These are phyloP conservation scores for Pseudocercospora pini-densiflorae DNA, from an alignment of 2,329 filamentous ascomycete genomes.

Conservation along the genomic window DNA sequence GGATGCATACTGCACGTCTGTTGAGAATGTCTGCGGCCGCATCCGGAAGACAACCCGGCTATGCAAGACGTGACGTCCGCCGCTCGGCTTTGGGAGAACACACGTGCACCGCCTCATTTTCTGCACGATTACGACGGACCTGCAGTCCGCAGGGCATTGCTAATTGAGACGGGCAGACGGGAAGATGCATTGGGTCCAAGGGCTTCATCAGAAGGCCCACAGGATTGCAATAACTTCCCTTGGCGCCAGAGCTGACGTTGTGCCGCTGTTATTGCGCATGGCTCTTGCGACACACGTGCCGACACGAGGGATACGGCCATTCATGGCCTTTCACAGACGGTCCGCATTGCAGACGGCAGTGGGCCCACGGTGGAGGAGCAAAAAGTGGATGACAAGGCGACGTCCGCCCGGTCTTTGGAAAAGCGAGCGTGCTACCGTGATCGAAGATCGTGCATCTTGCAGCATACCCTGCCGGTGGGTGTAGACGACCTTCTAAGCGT, in stretches of 20 bases:
- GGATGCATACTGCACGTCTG: not conserved
- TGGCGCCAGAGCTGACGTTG: not conserved
- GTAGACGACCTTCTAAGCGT: not conserved
- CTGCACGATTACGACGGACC: conserved; percentile 3
- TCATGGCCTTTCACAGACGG: not conserved
- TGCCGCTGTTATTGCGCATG: not conserved
- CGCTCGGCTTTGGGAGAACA: not conserved
- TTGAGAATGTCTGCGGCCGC: conserved; percentile 4
- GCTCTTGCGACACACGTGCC: conserved; percentile 7
- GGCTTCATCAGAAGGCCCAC: not conserved
- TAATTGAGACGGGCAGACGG: conserved; percentile 1
- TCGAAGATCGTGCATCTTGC: conserved; percentile 16
- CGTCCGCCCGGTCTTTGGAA: conserved; percentile 16
- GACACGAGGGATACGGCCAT: not conserved
- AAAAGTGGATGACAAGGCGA: conserved; percentile 5
- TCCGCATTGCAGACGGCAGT: not conserved
- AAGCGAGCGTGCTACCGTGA: conserved; percentile 11
- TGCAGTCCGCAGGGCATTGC: not conserved
- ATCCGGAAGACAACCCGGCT: conserved; percentile 1
- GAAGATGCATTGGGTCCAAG: not conserved
- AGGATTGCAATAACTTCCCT: not conserved
- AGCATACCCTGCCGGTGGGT: conserved; percentile 1
- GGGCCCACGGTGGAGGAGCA: conserved; percentile 1
- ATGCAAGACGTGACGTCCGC: not conserved
- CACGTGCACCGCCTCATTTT: conserved; percentile 15